Evolutionary conservation across 1,284 basidiomycete species (phyloP).

Genomic region (Cryptococcus amylolentus): DNA sequence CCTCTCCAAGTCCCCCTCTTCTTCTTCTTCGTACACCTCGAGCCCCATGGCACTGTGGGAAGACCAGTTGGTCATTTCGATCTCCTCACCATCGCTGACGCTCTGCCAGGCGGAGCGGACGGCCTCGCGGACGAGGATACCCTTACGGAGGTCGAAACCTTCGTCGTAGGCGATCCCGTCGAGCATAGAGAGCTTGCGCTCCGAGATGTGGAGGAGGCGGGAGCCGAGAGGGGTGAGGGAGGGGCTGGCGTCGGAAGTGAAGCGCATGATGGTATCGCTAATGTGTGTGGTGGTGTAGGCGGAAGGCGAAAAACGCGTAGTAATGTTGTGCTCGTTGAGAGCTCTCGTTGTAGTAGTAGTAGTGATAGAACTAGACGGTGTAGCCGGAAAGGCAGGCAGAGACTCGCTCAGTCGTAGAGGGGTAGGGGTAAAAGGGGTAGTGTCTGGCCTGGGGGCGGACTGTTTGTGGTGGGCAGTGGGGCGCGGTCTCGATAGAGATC

Average conservation of each 20-base stretch:
- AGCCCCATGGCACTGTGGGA: constrained; percentile 34
- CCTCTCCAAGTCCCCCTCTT: constrained; percentile 28
- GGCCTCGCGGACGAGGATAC: constrained; percentile 39
- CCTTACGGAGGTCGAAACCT: constrained; percentile 25
- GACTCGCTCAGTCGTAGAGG: constrained; percentile 1
- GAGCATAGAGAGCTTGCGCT: constrained; percentile 35
- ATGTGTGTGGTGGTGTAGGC: not conserved
- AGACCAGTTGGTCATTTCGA: constrained; percentile 38
- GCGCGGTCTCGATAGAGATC: constrained; percentile 4
- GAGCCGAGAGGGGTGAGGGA: constrained; percentile 42
- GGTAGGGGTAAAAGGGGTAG: not conserved
- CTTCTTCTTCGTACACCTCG: constrained; percentile 40
- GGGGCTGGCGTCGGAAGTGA: constrained; percentile 29
- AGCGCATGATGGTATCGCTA: constrained; percentile 27
- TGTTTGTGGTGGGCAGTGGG: not conserved
- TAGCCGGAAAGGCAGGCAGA: not conserved
- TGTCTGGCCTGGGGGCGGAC: not conserved
- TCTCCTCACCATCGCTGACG: constrained; percentile 25
- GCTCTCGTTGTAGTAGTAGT: not conserved
- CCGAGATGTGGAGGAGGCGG: constrained; percentile 39
- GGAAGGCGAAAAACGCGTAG: not conserved
- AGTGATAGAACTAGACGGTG: not conserved
- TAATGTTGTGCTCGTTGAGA: not conserved
- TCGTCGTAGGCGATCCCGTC: constrained; percentile 32
- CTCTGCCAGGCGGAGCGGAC: constrained; percentile 41